Base-by-base conservation (phyloP, 352 stramenopile species). In the Globisporangium nagaii region DNA sequence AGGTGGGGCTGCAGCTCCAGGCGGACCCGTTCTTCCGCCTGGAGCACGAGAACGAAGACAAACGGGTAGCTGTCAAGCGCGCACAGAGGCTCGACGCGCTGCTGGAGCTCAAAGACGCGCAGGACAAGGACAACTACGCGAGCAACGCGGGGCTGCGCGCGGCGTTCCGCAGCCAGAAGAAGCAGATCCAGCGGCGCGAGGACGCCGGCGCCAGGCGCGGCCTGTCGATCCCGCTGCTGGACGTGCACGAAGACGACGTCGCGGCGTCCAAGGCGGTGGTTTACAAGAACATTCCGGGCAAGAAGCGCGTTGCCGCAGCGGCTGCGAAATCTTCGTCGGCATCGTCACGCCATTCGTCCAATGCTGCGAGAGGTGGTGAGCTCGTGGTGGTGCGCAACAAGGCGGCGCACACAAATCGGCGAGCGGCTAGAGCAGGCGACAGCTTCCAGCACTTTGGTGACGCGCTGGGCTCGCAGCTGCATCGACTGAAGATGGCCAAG, bases 31-130 rank as follows among this genome's bases (percentile, higher is more conserved):
- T 96, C 48, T 81, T 82, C 30, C 62, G 68, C 20, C 58, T 96
- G 8, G 78, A 96, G 53, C 84, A 96, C 55, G 84, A 91, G 37
- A 66, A 84, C 1, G 64, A 86, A 34, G 84, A 96, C 68, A 73
- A 77, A 28, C 40, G 54, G 27, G 64, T 64, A 12, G 81, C 79
- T 1, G 62, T 65, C 34, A 65, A 86, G 34, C 68, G 74, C 11
- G 69, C 71, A 12, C 51, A 57, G 9, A 70, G 76, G 0, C 58
- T 95, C 6, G 65, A 84, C 12, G 69, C 63, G 8, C 64, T 96
- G n/a, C 27, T 80, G 20, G 39, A 76, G 24, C 52, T 85, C 37
- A 72, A 90, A 54, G 75, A 93, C 27, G 61, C 62, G 24, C 66
- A 87, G 45, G 84, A 79, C 15, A 74, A 78, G 20, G 75, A 95